These are phyloP conservation scores for Rhodotorula sp. DNA, from an alignment of 1,284 basidiomycete genomes.

Conservation along the genomic window DNA sequence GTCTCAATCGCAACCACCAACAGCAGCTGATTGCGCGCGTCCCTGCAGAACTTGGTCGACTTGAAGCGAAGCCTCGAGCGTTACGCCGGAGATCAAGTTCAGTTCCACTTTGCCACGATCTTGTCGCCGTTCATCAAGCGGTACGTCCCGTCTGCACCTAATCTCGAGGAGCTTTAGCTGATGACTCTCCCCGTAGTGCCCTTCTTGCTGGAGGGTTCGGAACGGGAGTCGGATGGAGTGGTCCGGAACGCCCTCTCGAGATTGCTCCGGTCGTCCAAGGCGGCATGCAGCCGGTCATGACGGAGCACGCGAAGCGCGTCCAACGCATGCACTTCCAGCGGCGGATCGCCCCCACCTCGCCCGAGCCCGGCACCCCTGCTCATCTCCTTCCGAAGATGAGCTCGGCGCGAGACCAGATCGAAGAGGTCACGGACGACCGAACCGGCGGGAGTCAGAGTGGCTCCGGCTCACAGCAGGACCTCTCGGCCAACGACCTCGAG, in stretches of 20 bases:
- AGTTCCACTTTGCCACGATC: slow-evolving; percentile 86
- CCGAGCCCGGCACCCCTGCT: slow-evolving; percentile 17
- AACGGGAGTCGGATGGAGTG: slow-evolving; percentile 47
- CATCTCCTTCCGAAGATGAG: slow-evolving; percentile 7
- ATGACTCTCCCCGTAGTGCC: slow-evolving; percentile 54
- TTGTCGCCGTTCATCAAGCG: slow-evolving; percentile 84
- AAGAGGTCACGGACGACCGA: background rate
- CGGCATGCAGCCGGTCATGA: slow-evolving; percentile 30
- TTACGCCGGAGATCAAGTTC: slow-evolving; percentile 73
- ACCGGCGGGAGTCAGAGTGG: too few species aligned
- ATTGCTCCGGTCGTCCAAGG: slow-evolving; percentile 68
- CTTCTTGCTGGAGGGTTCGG: slow-evolving; percentile 86
- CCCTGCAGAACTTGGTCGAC: slow-evolving; percentile 82
- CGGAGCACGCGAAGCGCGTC: slow-evolving; percentile 27
- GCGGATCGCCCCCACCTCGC: slow-evolving; percentile 10
- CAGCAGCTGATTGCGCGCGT: background rate
- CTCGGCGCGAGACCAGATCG: background rate
- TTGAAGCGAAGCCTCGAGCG: slow-evolving; percentile 80
- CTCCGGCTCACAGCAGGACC: background rate
- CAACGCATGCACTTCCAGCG: slow-evolving; percentile 22
- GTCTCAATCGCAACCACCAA: too few species aligned
- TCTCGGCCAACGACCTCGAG: slow-evolving; percentile 20
- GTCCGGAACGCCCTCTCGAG: slow-evolving; percentile 58
- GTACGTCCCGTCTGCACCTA: slow-evolving; percentile 5
- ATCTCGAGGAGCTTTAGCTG: background rate